phyloP scores from a whole-genome alignment of 2,329 filamentous ascomycete genomes.

The Ceratocystis colombiana region DNA sequence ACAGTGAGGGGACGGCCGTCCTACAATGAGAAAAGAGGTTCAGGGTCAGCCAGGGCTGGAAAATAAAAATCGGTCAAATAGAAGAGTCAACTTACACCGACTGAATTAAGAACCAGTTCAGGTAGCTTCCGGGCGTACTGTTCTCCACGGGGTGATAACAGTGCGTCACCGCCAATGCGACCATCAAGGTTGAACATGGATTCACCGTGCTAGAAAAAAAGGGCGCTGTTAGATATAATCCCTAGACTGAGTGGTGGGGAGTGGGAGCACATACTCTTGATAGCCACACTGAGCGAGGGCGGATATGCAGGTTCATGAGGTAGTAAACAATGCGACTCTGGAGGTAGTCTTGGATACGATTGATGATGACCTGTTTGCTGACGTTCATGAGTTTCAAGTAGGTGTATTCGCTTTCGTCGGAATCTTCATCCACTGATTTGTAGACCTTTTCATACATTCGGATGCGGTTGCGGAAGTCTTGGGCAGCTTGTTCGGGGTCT shows the following conservation, averaged over 20 bases:
- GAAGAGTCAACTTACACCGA: slow-evolving; percentile 53
- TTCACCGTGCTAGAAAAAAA: slow-evolving; percentile 69
- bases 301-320: slow-evolving; percentile 96
- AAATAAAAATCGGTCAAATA: not conserved
- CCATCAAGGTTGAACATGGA: slow-evolving; percentile 85
- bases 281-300: slow-evolving; percentile 90
- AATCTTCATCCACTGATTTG: slow-evolving; percentile 73
- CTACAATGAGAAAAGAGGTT: slow-evolving; percentile 32
- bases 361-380: slow-evolving; percentile 93
- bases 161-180: slow-evolving; percentile 84
- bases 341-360: slow-evolving; percentile 91
- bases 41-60: slow-evolving; percentile 24
- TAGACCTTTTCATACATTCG: slow-evolving; percentile 97
- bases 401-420: slow-evolving; percentile 73
- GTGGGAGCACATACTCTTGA: slow-evolving; percentile 57
- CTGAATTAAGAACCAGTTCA: slow-evolving; percentile 71
- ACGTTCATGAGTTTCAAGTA: slow-evolving; percentile 98
- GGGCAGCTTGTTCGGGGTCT: slow-evolving; percentile 81
- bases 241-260: too few relatives aligned
- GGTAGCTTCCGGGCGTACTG: slow-evolving; percentile 79
- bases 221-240: not conserved
- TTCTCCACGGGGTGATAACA: slow-evolving; percentile 75
- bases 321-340: slow-evolving; percentile 97
- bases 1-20: slow-evolving; percentile 52
- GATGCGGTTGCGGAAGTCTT: slow-evolving; percentile 89